Evolutionary conservation across 2,329 filamentous ascomycete genomes (phyloP).

Genomic region (Anisogramma anomala): DNA sequence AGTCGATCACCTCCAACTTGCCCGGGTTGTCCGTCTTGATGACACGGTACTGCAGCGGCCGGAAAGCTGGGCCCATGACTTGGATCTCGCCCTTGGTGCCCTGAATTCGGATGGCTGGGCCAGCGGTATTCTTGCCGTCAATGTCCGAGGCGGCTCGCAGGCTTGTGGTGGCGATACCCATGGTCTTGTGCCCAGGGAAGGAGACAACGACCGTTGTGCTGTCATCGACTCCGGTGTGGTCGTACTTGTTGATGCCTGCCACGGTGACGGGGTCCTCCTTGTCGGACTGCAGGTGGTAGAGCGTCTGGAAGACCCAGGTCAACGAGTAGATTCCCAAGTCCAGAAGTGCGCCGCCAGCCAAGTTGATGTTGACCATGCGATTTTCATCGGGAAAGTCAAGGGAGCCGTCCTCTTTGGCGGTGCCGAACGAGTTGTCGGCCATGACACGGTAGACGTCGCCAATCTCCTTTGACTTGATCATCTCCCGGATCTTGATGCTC

Average conservation of each 20-base stretch:
- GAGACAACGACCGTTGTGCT: slow-evolving; percentile 65
- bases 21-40: slow-evolving; percentile 41
- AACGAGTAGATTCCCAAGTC: slow-evolving; percentile 83
- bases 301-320: slow-evolving; percentile 82
- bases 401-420: slow-evolving; percentile 43
- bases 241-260: slow-evolving; percentile 59
- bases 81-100: slow-evolving; percentile 74
- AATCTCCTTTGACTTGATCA: slow-evolving; percentile 43
- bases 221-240: slow-evolving; percentile 62
- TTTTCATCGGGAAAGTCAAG: slow-evolving; percentile 49
- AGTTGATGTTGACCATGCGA: slow-evolving; percentile 70
- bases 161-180: slow-evolving; percentile 60
- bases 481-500: slow-evolving; percentile 61
- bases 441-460: slow-evolving; percentile 50
- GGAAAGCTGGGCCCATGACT: slow-evolving; percentile 59
- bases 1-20: slow-evolving; percentile 39
- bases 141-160: slow-evolving; percentile 52
- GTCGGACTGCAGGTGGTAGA: slow-evolving; percentile 68
- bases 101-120: slow-evolving; percentile 66
- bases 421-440: slow-evolving; percentile 50
- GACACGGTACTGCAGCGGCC: slow-evolving; percentile 54
- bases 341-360: slow-evolving; percentile 72
- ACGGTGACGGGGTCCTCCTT: slow-evolving; percentile 56
- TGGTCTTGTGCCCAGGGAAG: slow-evolving; percentile 57
- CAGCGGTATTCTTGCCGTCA: slow-evolving; percentile 45